Evolutionary conservation across 768 basidiomycete genomes (phyloP).

Genomic region (Lentinula edodes): DNA sequence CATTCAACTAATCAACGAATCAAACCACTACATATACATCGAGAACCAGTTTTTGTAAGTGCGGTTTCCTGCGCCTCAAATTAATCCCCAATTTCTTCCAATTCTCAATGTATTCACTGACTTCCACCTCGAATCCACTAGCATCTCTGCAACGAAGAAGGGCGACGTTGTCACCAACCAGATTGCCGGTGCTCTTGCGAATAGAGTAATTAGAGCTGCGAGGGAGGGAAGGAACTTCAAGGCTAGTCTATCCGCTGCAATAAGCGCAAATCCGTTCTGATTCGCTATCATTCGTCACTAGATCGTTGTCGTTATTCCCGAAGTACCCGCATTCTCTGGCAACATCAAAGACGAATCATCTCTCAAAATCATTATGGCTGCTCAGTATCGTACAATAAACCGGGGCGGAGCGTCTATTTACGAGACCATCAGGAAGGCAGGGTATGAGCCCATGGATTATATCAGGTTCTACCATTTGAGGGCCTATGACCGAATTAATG

Average conservation of each 20-base stretch:
- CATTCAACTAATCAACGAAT: constrained; percentile 72
- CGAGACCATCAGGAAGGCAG: constrained; percentile 70
- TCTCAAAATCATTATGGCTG: constrained; percentile 82
- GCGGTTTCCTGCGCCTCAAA: background rate
- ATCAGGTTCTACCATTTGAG: constrained; percentile 92
- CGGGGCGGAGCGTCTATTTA: constrained; percentile 85
- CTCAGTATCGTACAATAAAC: constrained; percentile 84
- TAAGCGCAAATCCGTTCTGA: background rate
- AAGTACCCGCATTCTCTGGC: constrained; percentile 67
- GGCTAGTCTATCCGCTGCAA: constrained; percentile 29
- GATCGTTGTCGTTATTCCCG: constrained; percentile 86
- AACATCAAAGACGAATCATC: constrained; percentile 63
- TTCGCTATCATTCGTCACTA: constrained; percentile 18
- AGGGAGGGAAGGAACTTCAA: constrained; percentile 68
- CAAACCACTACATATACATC: constrained; percentile 89
- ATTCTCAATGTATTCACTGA: background rate
- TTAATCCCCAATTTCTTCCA: constrained; percentile 4
- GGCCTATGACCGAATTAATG: constrained; percentile 86
- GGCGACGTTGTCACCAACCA: constrained; percentile 72
- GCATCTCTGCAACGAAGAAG: constrained; percentile 68
- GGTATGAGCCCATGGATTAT: constrained; percentile 79
- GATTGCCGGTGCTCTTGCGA: constrained; percentile 78
- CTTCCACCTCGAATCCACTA: constrained; percentile 17
- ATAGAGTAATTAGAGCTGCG: constrained; percentile 83
- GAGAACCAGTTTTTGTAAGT: constrained; percentile 91